Evolutionary conservation across 257 asterid genomes (phyloP).

Genomic region (Fraxinus americana): DNA sequence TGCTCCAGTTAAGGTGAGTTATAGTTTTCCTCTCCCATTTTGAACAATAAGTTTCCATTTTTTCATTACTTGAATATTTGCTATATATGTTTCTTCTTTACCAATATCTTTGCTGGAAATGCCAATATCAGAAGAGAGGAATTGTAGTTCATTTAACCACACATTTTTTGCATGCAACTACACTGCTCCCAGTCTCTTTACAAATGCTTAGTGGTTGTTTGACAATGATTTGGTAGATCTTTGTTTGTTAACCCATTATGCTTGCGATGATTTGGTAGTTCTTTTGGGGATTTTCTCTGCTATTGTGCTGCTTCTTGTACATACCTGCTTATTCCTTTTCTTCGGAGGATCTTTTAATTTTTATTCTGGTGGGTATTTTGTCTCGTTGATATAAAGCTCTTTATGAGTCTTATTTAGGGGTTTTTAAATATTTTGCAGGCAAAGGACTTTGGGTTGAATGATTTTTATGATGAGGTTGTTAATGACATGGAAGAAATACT

Average conservation of each 20-base stretch:
- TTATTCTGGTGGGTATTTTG: constrained; percentile 3
- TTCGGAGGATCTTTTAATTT: not conserved
- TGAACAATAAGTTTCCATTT: not conserved
- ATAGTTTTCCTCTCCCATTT: constrained; percentile 10
- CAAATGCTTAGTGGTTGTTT: not conserved
- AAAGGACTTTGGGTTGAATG: constrained; percentile 55
- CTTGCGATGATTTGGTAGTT: not conserved
- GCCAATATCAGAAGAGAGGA: not conserved
- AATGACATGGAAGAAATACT: constrained; percentile 96
- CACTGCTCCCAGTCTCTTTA: not conserved
- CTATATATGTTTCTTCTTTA: not conserved
- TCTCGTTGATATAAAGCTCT: constrained; percentile 7
- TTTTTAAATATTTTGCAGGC: constrained; percentile 49
- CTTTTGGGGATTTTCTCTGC: not conserved
- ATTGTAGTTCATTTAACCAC: not conserved
- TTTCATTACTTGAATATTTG: not conserved
- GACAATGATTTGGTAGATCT: not conserved
- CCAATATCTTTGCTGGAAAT: not conserved
- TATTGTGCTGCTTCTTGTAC: not conserved
- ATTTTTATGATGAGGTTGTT: constrained; percentile 69
- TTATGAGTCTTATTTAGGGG: not conserved
- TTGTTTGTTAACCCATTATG: not conserved
- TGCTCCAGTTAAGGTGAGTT: constrained; percentile 53
- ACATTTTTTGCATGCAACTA: not conserved
- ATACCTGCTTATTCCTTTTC: not conserved